These are phyloP conservation scores for Berberis vulgaris DNA, from an alignment of 164 flowering plant genomes.

Conservation along the genomic window DNA sequence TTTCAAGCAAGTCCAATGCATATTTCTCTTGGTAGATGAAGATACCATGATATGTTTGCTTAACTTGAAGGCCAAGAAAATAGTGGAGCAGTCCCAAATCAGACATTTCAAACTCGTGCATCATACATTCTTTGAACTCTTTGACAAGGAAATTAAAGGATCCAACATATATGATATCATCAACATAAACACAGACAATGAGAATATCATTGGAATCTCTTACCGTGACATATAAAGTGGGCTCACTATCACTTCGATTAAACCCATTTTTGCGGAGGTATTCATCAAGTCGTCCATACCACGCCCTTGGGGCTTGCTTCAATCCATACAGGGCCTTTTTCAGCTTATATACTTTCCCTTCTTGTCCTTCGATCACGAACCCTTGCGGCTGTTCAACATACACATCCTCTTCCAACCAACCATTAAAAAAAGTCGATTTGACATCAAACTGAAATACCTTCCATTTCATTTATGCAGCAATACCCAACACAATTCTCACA, in stretches of 20 bases:
- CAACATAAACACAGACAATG: conserved; percentile 7
- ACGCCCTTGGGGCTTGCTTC: conserved; percentile 13
- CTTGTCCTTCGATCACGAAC: not conserved
- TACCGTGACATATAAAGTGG: conserved; percentile 1
- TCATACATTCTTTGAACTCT: conserved; percentile 13
- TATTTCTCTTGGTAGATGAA: too few relatives aligned
- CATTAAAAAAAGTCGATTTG: not conserved
- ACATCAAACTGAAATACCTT: not conserved
- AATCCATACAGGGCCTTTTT: conserved; percentile 2
- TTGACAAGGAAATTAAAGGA: not conserved
- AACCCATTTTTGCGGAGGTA: conserved; percentile 3
- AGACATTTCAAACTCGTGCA: conserved; percentile 12
- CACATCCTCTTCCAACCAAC: not conserved
- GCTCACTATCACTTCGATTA: conserved; percentile 3
- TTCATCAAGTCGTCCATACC: conserved; percentile 3
- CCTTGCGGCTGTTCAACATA: conserved; percentile 1
- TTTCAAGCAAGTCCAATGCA: too few relatives aligned
- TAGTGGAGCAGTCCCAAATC: conserved; percentile 7
- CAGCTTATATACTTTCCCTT: conserved; percentile 1
- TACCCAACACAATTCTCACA: not conserved
- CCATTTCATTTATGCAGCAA: not conserved
- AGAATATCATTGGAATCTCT: not conserved
- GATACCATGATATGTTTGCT: not conserved
- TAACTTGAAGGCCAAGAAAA: conserved; percentile 9
- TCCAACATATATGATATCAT: conserved; percentile 3